These are phyloP conservation scores for Lantana camara DNA, from an alignment of 257 asterid genomes.

Conservation along the genomic window DNA sequence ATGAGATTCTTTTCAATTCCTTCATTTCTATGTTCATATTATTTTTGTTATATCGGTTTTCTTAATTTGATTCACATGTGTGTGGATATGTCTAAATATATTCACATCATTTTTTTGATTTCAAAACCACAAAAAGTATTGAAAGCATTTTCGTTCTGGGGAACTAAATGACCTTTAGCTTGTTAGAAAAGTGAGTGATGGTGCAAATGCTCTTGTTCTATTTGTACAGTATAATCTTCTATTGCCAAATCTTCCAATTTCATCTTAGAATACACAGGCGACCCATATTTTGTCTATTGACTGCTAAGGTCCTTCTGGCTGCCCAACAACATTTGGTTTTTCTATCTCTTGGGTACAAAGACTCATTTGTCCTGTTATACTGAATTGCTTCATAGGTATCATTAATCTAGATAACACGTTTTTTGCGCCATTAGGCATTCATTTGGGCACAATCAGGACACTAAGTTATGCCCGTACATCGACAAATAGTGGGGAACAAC, in stretches of 20 bases:
- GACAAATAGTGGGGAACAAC: too few species aligned
- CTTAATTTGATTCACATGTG: slow-evolving; percentile 10
- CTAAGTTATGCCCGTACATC: neutral
- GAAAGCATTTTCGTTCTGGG: slow-evolving; percentile 53
- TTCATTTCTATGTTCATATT: neutral
- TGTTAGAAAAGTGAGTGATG: too few species aligned
- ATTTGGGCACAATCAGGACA: slow-evolving; percentile 11
- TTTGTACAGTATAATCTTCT: neutral
- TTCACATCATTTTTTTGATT: slow-evolving; percentile 26
- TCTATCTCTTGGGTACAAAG: neutral
- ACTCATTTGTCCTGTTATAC: neutral
- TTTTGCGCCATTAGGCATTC: slow-evolving; percentile 10
- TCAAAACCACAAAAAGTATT: slow-evolving; percentile 62
- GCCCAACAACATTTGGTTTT: too few species aligned
- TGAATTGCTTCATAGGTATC: too few species aligned
- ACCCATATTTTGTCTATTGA: neutral
- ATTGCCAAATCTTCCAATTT: neutral
- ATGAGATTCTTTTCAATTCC: slow-evolving; percentile 28
- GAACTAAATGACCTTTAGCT: neutral
- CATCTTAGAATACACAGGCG: neutral
- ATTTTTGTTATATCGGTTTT: slow-evolving; percentile 20
- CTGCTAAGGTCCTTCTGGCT: too few species aligned
- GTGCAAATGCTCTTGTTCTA: neutral
- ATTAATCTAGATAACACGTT: neutral
- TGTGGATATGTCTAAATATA: neutral